These are phyloP conservation scores for Pythium coloratum DNA, from an alignment of 352 stramenopile genomes.

Conservation along the genomic window DNA sequence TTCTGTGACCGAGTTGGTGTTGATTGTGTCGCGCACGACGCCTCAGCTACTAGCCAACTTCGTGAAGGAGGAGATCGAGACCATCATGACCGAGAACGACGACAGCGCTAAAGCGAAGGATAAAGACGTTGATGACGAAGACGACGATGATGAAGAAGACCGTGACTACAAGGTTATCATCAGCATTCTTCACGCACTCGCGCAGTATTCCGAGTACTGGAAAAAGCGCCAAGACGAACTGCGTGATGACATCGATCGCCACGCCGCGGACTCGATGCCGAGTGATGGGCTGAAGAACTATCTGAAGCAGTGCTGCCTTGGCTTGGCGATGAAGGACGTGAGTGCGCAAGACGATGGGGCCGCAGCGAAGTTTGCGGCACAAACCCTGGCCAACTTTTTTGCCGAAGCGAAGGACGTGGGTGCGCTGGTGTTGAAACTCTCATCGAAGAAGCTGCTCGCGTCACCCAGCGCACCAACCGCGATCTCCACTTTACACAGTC, in stretches of 20 bases:
- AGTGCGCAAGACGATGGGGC: conserved; percentile 23
- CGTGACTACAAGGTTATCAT: conserved; percentile 43
- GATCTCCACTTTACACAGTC: conserved; percentile 51
- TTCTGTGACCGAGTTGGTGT: conserved; percentile 51
- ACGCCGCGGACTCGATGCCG: conserved; percentile 28
- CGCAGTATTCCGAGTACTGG: conserved; percentile 58
- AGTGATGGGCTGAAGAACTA: conserved; percentile 39
- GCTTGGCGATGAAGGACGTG: conserved; percentile 22
- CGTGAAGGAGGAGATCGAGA: conserved; percentile 48
- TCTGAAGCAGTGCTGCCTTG: conserved; percentile 54
- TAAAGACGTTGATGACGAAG: conserved; percentile 40
- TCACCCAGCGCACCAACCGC: conserved; percentile 23
- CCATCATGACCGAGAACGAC: conserved; percentile 38
- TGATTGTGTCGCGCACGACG: conserved; percentile 47
- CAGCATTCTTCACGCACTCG: conserved; percentile 47
- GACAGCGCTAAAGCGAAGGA: conserved; percentile 20
- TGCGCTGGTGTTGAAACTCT: conserved; percentile 49
- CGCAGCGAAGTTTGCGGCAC: conserved; percentile 55
- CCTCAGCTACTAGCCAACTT: conserved; percentile 56
- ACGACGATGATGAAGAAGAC: conserved; percentile 26
- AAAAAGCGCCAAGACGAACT: conserved; percentile 20
- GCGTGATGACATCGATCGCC: conserved; percentile 23
- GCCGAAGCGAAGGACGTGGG: conserved; percentile 34
- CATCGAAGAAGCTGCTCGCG: conserved; percentile 45
- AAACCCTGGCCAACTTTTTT: conserved; percentile 52